A percentile compares a stretch with the other conserved stretches of the same genome.
phyloP scores from a whole-genome alignment of 495 filamentous ascomycete species.

The Tuber brumale region DNA sequence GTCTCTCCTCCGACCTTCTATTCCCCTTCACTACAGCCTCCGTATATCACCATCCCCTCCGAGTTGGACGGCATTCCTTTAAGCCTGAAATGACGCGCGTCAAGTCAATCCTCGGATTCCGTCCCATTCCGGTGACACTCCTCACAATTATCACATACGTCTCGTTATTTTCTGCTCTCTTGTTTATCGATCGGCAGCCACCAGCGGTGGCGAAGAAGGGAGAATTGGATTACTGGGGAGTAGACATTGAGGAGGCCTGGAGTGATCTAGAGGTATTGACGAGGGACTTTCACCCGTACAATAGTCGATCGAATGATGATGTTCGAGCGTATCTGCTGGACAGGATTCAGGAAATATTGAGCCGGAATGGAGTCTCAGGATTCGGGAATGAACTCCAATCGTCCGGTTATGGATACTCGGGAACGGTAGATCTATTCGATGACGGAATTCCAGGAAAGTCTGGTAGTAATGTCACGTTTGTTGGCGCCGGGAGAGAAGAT shows the following conservation, averaged over 20 bases:
- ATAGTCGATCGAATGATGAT: conserved; percentile 72
- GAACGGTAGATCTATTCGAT: conserved; percentile 62
- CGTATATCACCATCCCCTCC: neutral
- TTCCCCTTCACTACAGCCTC: neutral
- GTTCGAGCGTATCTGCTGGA: conserved; percentile 69
- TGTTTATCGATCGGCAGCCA: conserved; percentile 33
- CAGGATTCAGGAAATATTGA: conserved; percentile 62
- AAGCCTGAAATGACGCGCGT: conserved; percentile 15
- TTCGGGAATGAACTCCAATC: conserved; percentile 12
- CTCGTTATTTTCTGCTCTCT: conserved; percentile 55
- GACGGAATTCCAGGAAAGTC: conserved; percentile 48
- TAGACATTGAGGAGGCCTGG: conserved; percentile 82
- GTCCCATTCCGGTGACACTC: conserved; percentile 63
- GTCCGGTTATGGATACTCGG: conserved; percentile 9
- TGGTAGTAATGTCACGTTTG: conserved; percentile 67
- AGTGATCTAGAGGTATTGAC: conserved; percentile 68
- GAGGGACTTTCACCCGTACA: conserved; percentile 75
- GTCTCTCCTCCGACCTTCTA: neutral
- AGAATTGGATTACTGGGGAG: conserved; percentile 52
- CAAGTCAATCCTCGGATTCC: conserved; percentile 51
- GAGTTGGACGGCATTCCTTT: neutral
- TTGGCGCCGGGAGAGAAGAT: conserved; percentile 34
- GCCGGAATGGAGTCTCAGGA: conserved; percentile 49
- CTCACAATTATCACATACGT: conserved; percentile 64
- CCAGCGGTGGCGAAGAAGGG: conserved; percentile 49